Conservation (phyloP, 495 filamentous ascomycete species). For the Hypoxylon crocopeplum region DNA sequence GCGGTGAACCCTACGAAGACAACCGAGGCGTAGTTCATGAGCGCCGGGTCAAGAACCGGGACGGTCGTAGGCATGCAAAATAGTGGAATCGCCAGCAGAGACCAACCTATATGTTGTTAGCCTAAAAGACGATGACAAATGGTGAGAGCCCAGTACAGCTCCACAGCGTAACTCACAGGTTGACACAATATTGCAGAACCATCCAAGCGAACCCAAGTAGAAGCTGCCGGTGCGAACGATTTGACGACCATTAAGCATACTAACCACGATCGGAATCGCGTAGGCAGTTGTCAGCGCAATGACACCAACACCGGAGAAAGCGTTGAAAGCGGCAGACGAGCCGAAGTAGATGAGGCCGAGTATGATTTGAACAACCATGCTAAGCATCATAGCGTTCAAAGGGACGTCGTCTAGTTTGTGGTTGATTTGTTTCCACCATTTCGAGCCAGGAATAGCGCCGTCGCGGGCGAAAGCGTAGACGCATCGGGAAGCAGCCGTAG, state of each 20-base stretch:
- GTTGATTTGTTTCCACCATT: constrained; percentile 57
- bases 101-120: constrained; percentile 58
- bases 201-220: constrained; percentile 62
- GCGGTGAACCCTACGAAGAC: constrained; percentile 67
- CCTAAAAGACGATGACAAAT: constrained; percentile 14
- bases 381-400: constrained; percentile 59
- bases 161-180: constrained; percentile 50
- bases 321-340: constrained; percentile 59
- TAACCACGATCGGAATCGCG: constrained; percentile 63
- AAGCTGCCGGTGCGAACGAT: constrained; percentile 63
- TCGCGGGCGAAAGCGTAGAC: constrained; percentile 70
- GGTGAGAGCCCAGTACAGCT: background rate
- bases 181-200: constrained; percentile 61
- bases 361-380: constrained; percentile 53
- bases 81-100: constrained; percentile 65
- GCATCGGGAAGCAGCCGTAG: constrained; percentile 63
- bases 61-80: constrained; percentile 70
- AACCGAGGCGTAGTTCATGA: constrained; percentile 73
- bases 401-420: constrained; percentile 56
- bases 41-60: constrained; percentile 62
- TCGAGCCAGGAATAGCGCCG: constrained; percentile 62
- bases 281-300: constrained; percentile 66
- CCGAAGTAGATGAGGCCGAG: constrained; percentile 62
- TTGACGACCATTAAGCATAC: constrained; percentile 56
- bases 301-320: constrained; percentile 69